A percentile compares a stretch with the other conserved stretches of the same genome.
Evolutionary conservation across 306 rosid species (phyloP).

Genomic region (Dryas drummondii): DNA sequence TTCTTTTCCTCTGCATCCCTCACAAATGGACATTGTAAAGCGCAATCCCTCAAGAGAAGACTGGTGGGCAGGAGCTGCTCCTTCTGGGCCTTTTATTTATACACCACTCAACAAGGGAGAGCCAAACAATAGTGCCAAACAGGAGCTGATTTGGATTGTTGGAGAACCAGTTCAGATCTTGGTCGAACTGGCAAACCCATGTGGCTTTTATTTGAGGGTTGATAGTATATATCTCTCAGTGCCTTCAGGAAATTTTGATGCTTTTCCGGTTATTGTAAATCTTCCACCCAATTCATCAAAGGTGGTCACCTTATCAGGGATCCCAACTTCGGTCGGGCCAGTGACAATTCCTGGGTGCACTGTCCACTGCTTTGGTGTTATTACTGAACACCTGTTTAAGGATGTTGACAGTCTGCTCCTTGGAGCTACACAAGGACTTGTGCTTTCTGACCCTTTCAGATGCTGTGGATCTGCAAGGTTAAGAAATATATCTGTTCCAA

Average conservation of each 20-base stretch:
- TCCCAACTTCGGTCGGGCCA: constrained; percentile 81
- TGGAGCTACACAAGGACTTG: constrained; percentile 95
- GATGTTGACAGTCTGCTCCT: constrained; percentile 97
- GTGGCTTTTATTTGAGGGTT: constrained; percentile 93
- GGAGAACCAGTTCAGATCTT: constrained; percentile 93
- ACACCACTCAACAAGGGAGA: constrained; percentile 98
- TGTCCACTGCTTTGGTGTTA: constrained; percentile 95
- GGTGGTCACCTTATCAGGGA: constrained; percentile 87
- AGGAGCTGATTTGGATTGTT: constrained; percentile 81
- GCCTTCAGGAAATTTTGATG: constrained; percentile 87
- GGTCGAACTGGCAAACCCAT: constrained; percentile 96
- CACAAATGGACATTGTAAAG: constrained; percentile 88
- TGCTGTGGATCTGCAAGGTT: constrained; percentile 90
- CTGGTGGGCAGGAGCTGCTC: constrained; percentile 96
- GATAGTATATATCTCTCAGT: constrained; percentile 93
- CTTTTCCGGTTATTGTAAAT: constrained; percentile 78
- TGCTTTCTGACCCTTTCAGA: constrained; percentile 95
- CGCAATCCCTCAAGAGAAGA: constrained; percentile 87
- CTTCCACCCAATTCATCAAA: constrained; percentile 92
- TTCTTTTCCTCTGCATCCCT: constrained; percentile 82
- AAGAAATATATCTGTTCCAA: constrained; percentile 75
- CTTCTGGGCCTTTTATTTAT: constrained; percentile 95
- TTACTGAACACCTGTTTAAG: constrained; percentile 90
- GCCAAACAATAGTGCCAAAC: constrained; percentile 60
- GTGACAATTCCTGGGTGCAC: constrained; percentile 88